Evolutionary conservation across 352 stramenopile species (phyloP).

Genomic region (Elongisporangium prolatum): DNA sequence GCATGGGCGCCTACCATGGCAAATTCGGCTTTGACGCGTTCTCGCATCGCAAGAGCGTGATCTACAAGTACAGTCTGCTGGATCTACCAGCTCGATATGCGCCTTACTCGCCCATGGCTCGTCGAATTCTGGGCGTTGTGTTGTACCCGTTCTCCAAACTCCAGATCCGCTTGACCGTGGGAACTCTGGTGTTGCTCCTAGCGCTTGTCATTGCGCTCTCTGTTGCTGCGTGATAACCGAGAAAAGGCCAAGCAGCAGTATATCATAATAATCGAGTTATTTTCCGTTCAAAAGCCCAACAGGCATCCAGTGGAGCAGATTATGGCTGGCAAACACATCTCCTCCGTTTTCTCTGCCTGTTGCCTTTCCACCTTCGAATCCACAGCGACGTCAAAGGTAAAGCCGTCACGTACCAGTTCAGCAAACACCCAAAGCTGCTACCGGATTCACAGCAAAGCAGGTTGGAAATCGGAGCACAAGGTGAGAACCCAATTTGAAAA

Average conservation of each 20-base stretch:
- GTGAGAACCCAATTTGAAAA: too few species aligned
- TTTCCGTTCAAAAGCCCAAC: too few species aligned
- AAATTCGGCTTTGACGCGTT: slow-evolving; percentile 77
- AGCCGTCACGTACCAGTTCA: too few species aligned
- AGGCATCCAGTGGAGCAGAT: too few species aligned
- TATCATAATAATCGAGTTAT: too few species aligned
- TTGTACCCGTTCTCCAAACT: slow-evolving; percentile 45
- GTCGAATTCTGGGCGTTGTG: slow-evolving; percentile 29
- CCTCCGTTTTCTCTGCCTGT: too few species aligned
- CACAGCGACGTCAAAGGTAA: too few species aligned
- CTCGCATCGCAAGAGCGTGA: slow-evolving; percentile 60
- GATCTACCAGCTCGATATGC: slow-evolving; percentile 51
- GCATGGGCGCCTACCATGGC: slow-evolving; percentile 83
- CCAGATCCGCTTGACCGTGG: slow-evolving; percentile 26
- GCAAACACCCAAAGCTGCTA: too few species aligned
- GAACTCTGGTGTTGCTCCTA: slow-evolving; percentile 23
- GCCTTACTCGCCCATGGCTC: slow-evolving; percentile 31
- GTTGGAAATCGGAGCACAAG: too few species aligned
- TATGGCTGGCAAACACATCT: too few species aligned
- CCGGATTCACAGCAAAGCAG: too few species aligned
- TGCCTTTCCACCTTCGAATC: too few species aligned
- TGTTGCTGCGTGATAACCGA: not conserved
- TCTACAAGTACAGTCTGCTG: slow-evolving; percentile 59
- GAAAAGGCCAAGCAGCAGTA: not conserved
- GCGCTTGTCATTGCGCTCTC: slow-evolving; percentile 20